Evolutionary conservation across 345 rosid genomes (phyloP), one percentile per base, ranked within the genome.

Genomic region (Lumnitzera littorea): DNA sequence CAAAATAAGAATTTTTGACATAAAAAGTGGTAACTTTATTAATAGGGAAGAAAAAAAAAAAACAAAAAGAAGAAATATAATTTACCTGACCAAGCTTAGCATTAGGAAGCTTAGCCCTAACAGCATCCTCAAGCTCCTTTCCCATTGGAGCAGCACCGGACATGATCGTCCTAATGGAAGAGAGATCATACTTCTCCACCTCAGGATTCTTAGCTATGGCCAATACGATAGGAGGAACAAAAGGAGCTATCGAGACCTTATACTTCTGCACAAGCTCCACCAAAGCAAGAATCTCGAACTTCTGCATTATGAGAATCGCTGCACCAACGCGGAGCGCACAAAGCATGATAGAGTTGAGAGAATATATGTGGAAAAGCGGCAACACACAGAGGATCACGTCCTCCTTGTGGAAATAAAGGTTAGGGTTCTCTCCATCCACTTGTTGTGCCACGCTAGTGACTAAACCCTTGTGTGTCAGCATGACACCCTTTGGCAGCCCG

Each of bases 61-160:
- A 20, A 20, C 0, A 20, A 20, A 20, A 20, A 20, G 20, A 20
- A 20, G 20, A 20, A 20, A 20, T 20, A 20, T 20, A 20, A 20
- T 20, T 20, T 20, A 20, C 20, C 20, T 20, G 20, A 20, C 99
- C 99, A 46, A 90, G 87, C 47, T 62, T 78, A 48, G 96, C 99
- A 4, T 36, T 36, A 9, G 43, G 43, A 36, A 36, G 7, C 7
- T 36, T 36, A 36, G 43, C 43, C 10, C 84, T 74, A 0, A 90
- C 80, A 15, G 79, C 62, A 64, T 90, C 99, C 75, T 90, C 97
- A 41, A 94, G 94, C 69, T 90, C 96, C 76, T 88, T 86, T 52
- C 97, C 96, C 78, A 94, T 59, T 2, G 99, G 91, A 4, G 99
- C 97, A 7, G 95, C 99, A 2, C 97, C 96, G 0, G 92, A 94